Evolutionary conservation across 768 basidiomycete genomes (phyloP).

Genomic region (Xerocomellus dryophilus): DNA sequence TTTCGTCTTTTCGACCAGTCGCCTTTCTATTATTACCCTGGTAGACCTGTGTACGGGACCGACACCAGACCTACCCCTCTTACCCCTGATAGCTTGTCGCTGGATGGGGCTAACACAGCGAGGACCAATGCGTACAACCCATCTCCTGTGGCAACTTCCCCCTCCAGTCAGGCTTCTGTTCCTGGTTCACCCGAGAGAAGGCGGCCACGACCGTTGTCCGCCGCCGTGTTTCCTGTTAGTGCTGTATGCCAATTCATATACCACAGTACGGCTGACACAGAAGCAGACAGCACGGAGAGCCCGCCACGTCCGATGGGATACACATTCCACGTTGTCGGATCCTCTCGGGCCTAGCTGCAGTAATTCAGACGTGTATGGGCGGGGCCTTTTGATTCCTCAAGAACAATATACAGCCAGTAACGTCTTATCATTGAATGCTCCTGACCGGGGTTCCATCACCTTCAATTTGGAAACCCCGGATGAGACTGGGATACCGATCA

Average conservation of each 20-base stretch:
- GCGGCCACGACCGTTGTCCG: constrained; percentile 6
- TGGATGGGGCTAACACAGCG: constrained; percentile 8
- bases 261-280: constrained; percentile 17
- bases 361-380: constrained; percentile 2
- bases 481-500: constrained; percentile 58
- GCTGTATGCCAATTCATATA: constrained; percentile 3
- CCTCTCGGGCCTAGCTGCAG: constrained; percentile 3
- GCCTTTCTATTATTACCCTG: neutral
- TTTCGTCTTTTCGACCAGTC: neutral
- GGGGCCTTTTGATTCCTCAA: constrained; percentile 27
- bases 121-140: constrained; percentile 4
- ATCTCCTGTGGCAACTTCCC: constrained; percentile 13
- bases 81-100: neutral
- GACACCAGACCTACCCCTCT: neutral
- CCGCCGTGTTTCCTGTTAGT: constrained; percentile 11
- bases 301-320: constrained; percentile 9
- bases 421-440: neutral
- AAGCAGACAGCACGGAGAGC: constrained; percentile 21
- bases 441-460: constrained; percentile 47
- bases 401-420: constrained; percentile 18
- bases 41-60: neutral
- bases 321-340: constrained; percentile 8
- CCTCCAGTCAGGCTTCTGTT: constrained; percentile 1
- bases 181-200: constrained; percentile 22
- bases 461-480: constrained; percentile 54